Evolutionary conservation across 2,329 filamentous ascomycete genomes (phyloP), one percentile per base, ranked within the genome.

Genomic region (Calonectria pauciramosa): DNA sequence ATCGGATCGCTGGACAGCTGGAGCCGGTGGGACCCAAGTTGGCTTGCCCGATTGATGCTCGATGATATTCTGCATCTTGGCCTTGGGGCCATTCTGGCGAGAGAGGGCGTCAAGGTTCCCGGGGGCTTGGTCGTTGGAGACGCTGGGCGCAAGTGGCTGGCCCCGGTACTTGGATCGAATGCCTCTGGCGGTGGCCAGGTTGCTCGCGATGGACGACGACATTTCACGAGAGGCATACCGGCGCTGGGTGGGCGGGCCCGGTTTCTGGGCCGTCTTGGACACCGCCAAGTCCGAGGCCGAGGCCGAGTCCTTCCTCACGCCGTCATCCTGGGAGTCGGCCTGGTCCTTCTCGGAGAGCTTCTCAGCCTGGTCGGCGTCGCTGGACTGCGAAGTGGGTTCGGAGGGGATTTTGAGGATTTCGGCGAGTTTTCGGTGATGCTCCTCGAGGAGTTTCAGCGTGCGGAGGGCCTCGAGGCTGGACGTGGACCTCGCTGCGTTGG

Each of bases 141-240:
- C 87, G 71, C 94, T 93, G 0, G 94, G 94, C 6, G 91, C 93
- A 14, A 93, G 90, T 3, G 94, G 93, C 75, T 93, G 92, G 30
- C 92, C 90, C 75, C 93, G 89, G 73, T 92, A 90, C 74, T 89
- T 90, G 70, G 90, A 89, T 28, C 90, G 89, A 79, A 98, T 98
- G 23, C 96, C 96, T 77, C 96, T 90, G 38, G 95, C 95, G 18
- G 95, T 95, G 18, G 96, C 96, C 54, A 98, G 87, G 81, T 97
- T 97, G 85, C 92, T 98, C 32, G 95, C 95, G 75, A 98, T 97
- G 1, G 95, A 97, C 0, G 95, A 95, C 3, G 93, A 92, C 73
- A 93, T 87, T 72, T 96, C 94, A 72, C 95, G 92, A 32, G 91
- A 88, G 83, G 91, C 82, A 87, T 89, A 88, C 38, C 88, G 87